Base-by-base conservation (phyloP, 1,139 yeast species). In the Arxiozyma heterogenica region DNA sequence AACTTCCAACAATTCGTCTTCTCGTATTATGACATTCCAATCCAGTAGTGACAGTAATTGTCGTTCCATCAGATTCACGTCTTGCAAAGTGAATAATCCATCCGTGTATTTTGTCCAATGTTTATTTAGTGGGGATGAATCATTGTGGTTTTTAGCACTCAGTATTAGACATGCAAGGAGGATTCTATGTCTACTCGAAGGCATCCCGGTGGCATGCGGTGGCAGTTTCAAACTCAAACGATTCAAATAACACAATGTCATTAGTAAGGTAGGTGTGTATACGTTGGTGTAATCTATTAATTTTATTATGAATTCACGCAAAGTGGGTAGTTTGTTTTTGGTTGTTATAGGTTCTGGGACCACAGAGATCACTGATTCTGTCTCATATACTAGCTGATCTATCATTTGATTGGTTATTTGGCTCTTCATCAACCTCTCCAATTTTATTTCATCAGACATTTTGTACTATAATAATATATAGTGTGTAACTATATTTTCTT, bases 71-170 rank as follows among this genome's bases (percentile, higher is more conserved):
- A 85, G 74, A 68, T 85, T 86, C 60, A 86, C 83, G 66, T 86
- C 94, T 59, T 81, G 81, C 55, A 77, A 72, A 53, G 76, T 73
- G 70, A 86, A 84, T 48, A 85, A 73, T 1, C 87, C 89, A 61
- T 85, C 89, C 18, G 91, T 84, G 69, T 84, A 83, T 59, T 76
- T 78, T 41, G 88, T 83, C 94, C 94, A 86, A 69, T 84, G 90
- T 60, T 75, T 74, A 69, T 85, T 86, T 65, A 84, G 81, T 57
- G 91, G 90, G 30, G 87, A 81, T 12, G 86, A 81, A 65, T 86
- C 94, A 70, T 85, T 84, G 72, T 83, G 86, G 70, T 76, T 82
- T 68, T 86, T 86, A 50, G 89, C 81, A 21, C 88, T 79, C 58
- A 86, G 75, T 55, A 86, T 83, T 61, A 86, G 72, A 65, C 90